These are phyloP conservation scores for Polygonum aviculare DNA, from an alignment of 148 eudicot species.

Conservation along the genomic window DNA sequence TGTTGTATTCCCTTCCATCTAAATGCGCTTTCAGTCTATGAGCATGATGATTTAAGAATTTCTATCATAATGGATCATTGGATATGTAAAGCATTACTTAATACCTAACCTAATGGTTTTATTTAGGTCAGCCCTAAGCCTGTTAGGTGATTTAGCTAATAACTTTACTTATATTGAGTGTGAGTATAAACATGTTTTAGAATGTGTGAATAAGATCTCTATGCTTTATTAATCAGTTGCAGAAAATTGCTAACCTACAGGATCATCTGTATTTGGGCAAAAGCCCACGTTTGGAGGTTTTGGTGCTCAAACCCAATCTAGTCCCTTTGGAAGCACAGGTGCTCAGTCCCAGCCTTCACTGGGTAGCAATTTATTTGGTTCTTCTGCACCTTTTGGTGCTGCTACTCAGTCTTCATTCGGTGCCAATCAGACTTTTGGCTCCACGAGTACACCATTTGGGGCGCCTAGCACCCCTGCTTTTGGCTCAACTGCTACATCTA, in stretches of 20 bases:
- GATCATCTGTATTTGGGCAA: conserved; percentile 69
- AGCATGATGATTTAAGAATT: too few species aligned
- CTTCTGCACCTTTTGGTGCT: conserved; percentile 71
- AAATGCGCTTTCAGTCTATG: too few species aligned
- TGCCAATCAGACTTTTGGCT: conserved; percentile 54
- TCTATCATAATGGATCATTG: too few species aligned
- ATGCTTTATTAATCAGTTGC: not conserved
- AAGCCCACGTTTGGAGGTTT: conserved; percentile 84
- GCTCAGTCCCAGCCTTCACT: conserved; percentile 88
- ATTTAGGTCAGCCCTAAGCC: not conserved
- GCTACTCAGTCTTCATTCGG: conserved; percentile 80
- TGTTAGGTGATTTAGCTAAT: not conserved
- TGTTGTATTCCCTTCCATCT: too few species aligned
- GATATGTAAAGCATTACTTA: not conserved
- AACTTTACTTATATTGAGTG: not conserved
- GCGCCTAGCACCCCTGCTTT: conserved; percentile 38
- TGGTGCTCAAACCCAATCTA: conserved; percentile 60
- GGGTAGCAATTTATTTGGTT: conserved; percentile 65
- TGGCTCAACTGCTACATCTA: conserved; percentile 36
- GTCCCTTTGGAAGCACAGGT: conserved; percentile 83
- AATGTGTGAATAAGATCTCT: not conserved
- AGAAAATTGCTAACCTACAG: conserved; percentile 22
- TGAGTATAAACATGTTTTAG: not conserved
- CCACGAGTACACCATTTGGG: conserved; percentile 62
- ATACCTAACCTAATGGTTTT: not conserved